A percentile compares a stretch with the other conserved stretches of the same genome.
Evolutionary conservation across 1,139 yeast genomes (phyloP).

Genomic region (Tardiomyces depauwii): DNA sequence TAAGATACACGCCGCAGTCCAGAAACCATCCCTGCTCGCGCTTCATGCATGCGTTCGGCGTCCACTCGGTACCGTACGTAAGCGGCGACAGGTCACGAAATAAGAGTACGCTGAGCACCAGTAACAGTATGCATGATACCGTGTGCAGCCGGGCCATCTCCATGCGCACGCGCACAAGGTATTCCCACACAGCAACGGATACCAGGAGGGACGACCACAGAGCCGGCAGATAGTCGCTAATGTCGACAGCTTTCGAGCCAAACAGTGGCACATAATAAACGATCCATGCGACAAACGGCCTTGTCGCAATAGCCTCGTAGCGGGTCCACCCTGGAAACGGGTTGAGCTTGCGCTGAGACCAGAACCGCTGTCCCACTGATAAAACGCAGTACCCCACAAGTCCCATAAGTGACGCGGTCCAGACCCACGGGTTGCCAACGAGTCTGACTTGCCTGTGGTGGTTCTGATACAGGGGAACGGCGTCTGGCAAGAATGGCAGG

Average conservation of each 20-base stretch:
- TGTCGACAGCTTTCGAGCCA: constrained; percentile 4
- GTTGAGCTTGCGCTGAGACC: neutral
- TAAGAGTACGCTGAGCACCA: constrained; percentile 3
- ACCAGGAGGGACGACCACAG: constrained; percentile 16
- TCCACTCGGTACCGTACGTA: constrained; percentile 13
- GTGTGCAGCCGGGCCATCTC: constrained; percentile 1
- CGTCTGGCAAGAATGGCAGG: constrained; percentile 43
- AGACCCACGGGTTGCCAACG: constrained; percentile 47
- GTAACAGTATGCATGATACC: constrained; percentile 3
- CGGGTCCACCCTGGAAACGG: constrained; percentile 3
- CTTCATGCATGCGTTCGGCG: constrained; percentile 13
- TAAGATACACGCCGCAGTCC: constrained; percentile 13
- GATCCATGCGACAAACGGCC: constrained; percentile 14
- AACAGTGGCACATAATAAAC: constrained; percentile 11
- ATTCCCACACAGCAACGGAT: constrained; percentile 8
- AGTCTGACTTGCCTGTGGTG: constrained; percentile 38
- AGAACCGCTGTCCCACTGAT: constrained; percentile 1
- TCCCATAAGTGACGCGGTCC: constrained; percentile 26
- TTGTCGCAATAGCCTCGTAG: constrained; percentile 18
- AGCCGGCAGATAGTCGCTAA: constrained; percentile 17
- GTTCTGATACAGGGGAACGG: constrained; percentile 41
- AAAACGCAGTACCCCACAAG: constrained; percentile 9
- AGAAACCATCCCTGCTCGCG: constrained; percentile 18
- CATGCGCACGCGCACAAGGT: neutral
- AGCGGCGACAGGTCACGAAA: constrained; percentile 14